Conservation (phyloP, 768 basidiomycete species). For the Serendipita indica region DNA sequence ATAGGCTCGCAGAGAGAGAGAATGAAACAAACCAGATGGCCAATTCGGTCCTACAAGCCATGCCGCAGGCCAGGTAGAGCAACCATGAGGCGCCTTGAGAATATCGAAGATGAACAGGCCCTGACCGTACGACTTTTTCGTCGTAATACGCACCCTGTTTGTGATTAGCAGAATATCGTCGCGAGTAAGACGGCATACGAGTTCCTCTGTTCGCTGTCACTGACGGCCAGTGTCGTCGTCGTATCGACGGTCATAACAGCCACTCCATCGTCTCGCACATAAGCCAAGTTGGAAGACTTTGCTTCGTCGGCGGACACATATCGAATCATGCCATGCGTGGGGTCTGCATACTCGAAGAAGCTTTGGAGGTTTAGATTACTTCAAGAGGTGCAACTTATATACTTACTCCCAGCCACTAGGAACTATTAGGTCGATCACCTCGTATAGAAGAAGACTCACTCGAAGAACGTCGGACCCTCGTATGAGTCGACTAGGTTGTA, state of each 20-base stretch:
- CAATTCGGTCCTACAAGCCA: slow-evolving; percentile 22
- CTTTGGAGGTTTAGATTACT: slow-evolving; percentile 25
- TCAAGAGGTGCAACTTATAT: slow-evolving; percentile 1
- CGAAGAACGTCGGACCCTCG: slow-evolving; percentile 42
- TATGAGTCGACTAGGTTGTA: slow-evolving; percentile 29
- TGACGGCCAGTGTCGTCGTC: slow-evolving; percentile 31
- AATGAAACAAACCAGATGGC: slow-evolving; percentile 11
- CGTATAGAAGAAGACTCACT: slow-evolving; percentile 29
- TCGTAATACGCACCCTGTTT: slow-evolving; percentile 48
- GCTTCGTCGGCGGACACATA: slow-evolving; percentile 39
- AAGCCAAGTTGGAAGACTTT: slow-evolving; percentile 38
- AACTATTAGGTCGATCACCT: not conserved
- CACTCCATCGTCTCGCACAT: slow-evolving; percentile 41
- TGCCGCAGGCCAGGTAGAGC: slow-evolving; percentile 47
- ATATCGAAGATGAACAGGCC: slow-evolving; percentile 69
- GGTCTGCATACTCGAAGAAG: slow-evolving; percentile 49
- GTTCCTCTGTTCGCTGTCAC: slow-evolving; percentile 34
- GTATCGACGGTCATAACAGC: slow-evolving; percentile 51
- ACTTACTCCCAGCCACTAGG: not conserved
- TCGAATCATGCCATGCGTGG: slow-evolving; percentile 54
- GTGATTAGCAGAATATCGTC: slow-evolving; percentile 10
- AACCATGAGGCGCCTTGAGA: slow-evolving; percentile 44
- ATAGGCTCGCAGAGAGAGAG: too few species aligned
- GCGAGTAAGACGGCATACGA: slow-evolving; percentile 25
- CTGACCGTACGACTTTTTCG: slow-evolving; percentile 43